Evolutionary conservation across 2,329 filamentous ascomycete genomes (phyloP).

Genomic region (Trichophyton schoenleinii): DNA sequence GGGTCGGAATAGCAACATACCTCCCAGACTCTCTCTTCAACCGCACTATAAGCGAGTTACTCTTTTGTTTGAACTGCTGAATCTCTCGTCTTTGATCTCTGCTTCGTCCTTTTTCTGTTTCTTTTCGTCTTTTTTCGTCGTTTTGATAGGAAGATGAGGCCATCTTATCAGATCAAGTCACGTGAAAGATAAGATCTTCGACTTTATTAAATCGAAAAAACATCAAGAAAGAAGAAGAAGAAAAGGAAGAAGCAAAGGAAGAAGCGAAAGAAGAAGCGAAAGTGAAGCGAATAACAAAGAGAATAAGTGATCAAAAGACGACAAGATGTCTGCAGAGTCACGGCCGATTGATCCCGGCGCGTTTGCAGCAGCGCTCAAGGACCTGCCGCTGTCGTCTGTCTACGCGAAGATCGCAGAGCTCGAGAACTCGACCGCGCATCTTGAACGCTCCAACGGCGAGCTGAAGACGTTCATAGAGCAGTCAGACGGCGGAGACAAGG

Average conservation of each 20-base stretch:
- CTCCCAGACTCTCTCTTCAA: background rate
- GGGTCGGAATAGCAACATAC: background rate
- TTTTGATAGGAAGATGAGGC: background rate
- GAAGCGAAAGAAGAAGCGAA: background rate
- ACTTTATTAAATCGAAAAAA: background rate
- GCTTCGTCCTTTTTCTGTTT: background rate
- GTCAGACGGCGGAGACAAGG: conserved; percentile 35
- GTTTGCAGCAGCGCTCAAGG: conserved; percentile 45
- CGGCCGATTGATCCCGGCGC: conserved; percentile 38
- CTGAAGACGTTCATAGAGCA: conserved; percentile 38
- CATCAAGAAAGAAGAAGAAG: background rate
- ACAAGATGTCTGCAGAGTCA: conserved; percentile 17
- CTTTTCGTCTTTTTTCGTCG: background rate
- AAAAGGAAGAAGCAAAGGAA: background rate
- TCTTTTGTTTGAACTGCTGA: background rate
- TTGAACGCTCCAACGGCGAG: conserved; percentile 45
- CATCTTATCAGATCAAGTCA: conserved; percentile 3
- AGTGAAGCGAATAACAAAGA: background rate
- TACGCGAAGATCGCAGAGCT: conserved; percentile 51
- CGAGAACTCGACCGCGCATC: conserved; percentile 47
- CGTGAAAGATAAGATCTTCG: background rate
- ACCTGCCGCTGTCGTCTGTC: conserved; percentile 45
- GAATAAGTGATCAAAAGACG: background rate
- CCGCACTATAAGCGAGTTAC: background rate
- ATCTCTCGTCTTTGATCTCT: background rate